A percentile compares a stretch with the other conserved stretches of the same genome.
Evolutionary conservation across 108 stramenopile species (phyloP).

Genomic region (Cyclotella cryptica): DNA sequence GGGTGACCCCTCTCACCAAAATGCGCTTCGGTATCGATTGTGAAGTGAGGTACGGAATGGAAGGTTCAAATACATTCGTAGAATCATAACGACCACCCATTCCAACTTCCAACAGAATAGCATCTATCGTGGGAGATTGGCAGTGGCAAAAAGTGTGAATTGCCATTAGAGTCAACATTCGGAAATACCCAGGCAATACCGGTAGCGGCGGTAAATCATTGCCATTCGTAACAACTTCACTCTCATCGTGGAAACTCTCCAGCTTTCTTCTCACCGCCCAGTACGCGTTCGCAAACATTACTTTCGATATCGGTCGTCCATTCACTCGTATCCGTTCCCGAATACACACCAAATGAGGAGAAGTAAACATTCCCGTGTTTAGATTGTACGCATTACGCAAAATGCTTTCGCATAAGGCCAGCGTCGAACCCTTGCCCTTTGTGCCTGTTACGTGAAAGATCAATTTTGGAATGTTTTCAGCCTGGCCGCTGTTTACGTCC

Average conservation of each 20-base stretch:
- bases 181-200: slow-evolving; percentile 87
- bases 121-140: slow-evolving; percentile 63
- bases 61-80: slow-evolving; percentile 83
- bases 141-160: slow-evolving; percentile 65
- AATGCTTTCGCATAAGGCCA: slow-evolving; percentile 78
- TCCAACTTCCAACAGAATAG: slow-evolving; percentile 91
- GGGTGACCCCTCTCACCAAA: slow-evolving; percentile 66
- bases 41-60: neutral
- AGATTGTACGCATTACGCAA: slow-evolving; percentile 63
- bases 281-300: slow-evolving; percentile 72
- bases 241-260: slow-evolving; percentile 30
- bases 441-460: slow-evolving; percentile 94
- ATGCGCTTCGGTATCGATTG: slow-evolving; percentile 20
- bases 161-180: slow-evolving; percentile 89
- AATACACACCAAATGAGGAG: slow-evolving; percentile 89
- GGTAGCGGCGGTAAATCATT: slow-evolving; percentile 51
- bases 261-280: slow-evolving; percentile 66
- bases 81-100: slow-evolving; percentile 97
- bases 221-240: neutral
- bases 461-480: slow-evolving; percentile 4
- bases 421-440: slow-evolving; percentile 96
- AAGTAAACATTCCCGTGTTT: slow-evolving; percentile 88
- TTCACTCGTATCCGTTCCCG: slow-evolving; percentile 90
- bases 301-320: slow-evolving; percentile 77
- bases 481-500: slow-evolving; percentile 22